phyloP scores from a whole-genome alignment of 2,329 filamentous ascomycete species.

The Ophiostoma angusticollis region DNA sequence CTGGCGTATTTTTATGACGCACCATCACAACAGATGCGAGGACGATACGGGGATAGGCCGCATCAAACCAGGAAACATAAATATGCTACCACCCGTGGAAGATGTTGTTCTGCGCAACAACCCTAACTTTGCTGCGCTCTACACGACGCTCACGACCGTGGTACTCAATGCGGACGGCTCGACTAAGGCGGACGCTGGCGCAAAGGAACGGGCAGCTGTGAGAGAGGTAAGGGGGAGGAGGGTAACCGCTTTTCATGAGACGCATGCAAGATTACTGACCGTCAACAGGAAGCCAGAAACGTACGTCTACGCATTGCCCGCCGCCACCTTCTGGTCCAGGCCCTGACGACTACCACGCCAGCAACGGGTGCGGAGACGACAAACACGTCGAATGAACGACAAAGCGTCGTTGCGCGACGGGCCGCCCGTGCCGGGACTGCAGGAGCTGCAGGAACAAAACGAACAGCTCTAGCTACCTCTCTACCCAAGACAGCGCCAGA shows the following conservation, averaged over 20 bases:
- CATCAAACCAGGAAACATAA: not conserved
- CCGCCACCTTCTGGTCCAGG: constrained; percentile 35
- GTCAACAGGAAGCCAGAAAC: constrained; percentile 33
- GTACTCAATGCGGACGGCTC: constrained; percentile 46
- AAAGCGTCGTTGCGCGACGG: not conserved
- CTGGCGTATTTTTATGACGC: no score
- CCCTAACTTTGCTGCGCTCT: constrained; percentile 46
- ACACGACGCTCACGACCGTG: constrained; percentile 38
- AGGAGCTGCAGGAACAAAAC: no score
- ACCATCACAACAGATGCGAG: no score
- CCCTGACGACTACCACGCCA: constrained; percentile 33
- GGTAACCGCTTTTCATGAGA: not conserved
- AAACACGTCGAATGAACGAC: constrained; percentile 14
- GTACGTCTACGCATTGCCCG: constrained; percentile 36
- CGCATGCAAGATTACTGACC: not conserved
- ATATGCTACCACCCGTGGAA: constrained; percentile 48
- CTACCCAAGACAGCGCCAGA: constrained; percentile 12
- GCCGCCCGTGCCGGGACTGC: constrained; percentile 12
- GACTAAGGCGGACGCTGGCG: constrained; percentile 37
- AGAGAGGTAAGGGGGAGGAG: constrained; percentile 29
- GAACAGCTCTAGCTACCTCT: constrained; percentile 15
- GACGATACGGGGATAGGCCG: no score
- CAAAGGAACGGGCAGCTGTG: constrained; percentile 36
- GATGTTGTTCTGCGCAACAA: constrained; percentile 40
- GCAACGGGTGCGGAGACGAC: constrained; percentile 16